Conservation (phyloP, 2,329 filamentous ascomycete species). For the Ophiocordyceps camponoti-rufipedis region DNA sequence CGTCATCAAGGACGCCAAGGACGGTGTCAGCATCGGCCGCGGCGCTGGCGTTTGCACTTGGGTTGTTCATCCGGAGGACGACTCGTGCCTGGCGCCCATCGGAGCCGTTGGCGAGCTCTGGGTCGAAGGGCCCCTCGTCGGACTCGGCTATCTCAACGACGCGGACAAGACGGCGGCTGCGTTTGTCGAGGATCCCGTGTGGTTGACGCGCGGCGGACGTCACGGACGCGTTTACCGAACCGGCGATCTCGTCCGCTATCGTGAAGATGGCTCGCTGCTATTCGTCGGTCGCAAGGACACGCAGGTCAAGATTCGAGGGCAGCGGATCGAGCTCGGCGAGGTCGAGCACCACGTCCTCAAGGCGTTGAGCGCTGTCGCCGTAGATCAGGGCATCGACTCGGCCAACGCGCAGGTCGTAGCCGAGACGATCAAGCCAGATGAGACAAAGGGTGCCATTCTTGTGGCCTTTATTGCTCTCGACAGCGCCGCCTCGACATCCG, state of each 20-base stretch:
- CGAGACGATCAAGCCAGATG: slow-evolving; percentile 2
- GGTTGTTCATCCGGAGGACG: slow-evolving; percentile 4
- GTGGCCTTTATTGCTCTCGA: slow-evolving; percentile 4
- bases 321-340: slow-evolving; percentile 24
- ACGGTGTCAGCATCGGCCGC: slow-evolving; percentile 1
- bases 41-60: slow-evolving; percentile 3
- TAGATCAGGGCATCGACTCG: neutral
- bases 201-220: slow-evolving; percentile 3
- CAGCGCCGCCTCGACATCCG: neutral
- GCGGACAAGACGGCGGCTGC: slow-evolving; percentile 5
- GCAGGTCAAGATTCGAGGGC: slow-evolving; percentile 37
- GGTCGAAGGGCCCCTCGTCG: slow-evolving; percentile 7
- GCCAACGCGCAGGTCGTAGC: slow-evolving; percentile 1
- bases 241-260: slow-evolving; percentile 25
- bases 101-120: slow-evolving; percentile 6
- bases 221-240: slow-evolving; percentile 21
- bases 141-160: slow-evolving; percentile 6
- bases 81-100: slow-evolving; percentile 3
- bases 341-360: slow-evolving; percentile 5
- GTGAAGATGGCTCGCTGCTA: slow-evolving; percentile 13
- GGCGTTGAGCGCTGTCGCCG: neutral
- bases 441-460: slow-evolving; percentile 1
- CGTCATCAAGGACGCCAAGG: neutral
- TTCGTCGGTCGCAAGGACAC: slow-evolving; percentile 14
- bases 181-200: slow-evolving; percentile 5